Base-by-base conservation (phyloP, 441 rosid genomes). In the Eutrema salsugineum region DNA sequence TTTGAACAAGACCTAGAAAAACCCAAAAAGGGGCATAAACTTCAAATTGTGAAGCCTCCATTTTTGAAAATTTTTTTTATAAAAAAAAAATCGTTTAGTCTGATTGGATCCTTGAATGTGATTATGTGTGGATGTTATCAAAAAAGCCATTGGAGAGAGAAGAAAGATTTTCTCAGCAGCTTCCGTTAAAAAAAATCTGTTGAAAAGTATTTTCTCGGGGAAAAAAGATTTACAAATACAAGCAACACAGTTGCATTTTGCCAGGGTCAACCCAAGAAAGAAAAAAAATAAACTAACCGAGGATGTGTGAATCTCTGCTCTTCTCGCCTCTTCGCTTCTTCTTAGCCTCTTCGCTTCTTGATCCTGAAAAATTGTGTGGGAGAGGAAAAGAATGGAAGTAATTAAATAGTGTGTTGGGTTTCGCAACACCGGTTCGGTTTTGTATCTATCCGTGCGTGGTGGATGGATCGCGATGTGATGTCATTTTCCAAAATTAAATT, bases 401-500 rank as follows among this genome's bases (percentile, higher is more conserved):
- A 47, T 38, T 55, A 72, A 53, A 51, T n/a, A 40, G 30, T 6
- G 33, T 36, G 53, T 57, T 35, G 66, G 36, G 66, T 44, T 73
- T 73, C 70, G 50, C 46, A 57, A 56, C 33, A 28, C 6, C 30
- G 51, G 71, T 38, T 65, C 10, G 70, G 71, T 55, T 55, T 72
- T 55, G 65, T 38, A 35, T 72, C 10, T 42, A 56, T 55, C 51
- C 51, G 28, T 56, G 66, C 77, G 53, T 50, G 16, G 12, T 42
- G 22, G 24, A 63, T 64, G 22, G 49, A 61, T 54, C 19, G 50
- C 40, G 65, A 72, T 36, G 70, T 72, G 56, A 64, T 27, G 49
- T 55, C 71, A 3, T 50, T 35, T 46, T 54, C 24, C 11, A n/a
- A 57, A 57, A 3, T 39, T 38, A 2, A 12, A 16, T 40, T 53